Evolutionary conservation across 2,329 filamentous ascomycete genomes (phyloP), one percentile per base, ranked within the genome.

Genomic region (Aspergillus hortae): DNA sequence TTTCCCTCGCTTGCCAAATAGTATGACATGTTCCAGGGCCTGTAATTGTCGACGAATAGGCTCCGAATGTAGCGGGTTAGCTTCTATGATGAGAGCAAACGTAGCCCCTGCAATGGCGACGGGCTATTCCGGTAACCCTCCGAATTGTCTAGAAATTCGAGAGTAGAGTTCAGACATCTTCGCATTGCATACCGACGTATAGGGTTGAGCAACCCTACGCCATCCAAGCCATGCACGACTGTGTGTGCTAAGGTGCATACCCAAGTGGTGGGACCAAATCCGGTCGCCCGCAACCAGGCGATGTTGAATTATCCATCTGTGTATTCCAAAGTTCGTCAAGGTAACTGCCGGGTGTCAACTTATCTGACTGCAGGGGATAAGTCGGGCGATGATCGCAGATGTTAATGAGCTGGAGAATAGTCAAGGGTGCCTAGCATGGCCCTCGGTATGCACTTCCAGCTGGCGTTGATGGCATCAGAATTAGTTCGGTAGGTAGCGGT

Each of bases 311-410:
- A 7, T 53, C 45, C 0, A 15, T 41, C 1, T 58, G 58, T 35
- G 67, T 55, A 11, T 51, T 35, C 69, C 67, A 71, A 5, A 69
- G 49, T 44, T 71, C 68, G 45, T 72, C 67, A 2, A 71, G 49
- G 36, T 61, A 70, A 19, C 61, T 27, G 27, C 65, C 66, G 3
- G 25, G 15, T 4, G 35, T 23, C 1, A 33, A 52, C 2, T 12
- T 15, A 2, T 63, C 61, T 44, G 66, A 66, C 6, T 64, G 64
- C 1, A 69, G 53, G 0, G 58, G 40, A 49, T 62, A 71, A 2
- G 68, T 47, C 1, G 67, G 68, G 23, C 57, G 52, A 46, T 69
- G 66, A 27, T 71, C 65, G 15, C 60, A 46, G 6, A 63, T 48
- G 6, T 62, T 40, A 11, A 57, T 27, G 9, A 62, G 17, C 1